Conservation (phyloP, 495 filamentous ascomycete species). For the Aspergillus coremiiformis region DNA sequence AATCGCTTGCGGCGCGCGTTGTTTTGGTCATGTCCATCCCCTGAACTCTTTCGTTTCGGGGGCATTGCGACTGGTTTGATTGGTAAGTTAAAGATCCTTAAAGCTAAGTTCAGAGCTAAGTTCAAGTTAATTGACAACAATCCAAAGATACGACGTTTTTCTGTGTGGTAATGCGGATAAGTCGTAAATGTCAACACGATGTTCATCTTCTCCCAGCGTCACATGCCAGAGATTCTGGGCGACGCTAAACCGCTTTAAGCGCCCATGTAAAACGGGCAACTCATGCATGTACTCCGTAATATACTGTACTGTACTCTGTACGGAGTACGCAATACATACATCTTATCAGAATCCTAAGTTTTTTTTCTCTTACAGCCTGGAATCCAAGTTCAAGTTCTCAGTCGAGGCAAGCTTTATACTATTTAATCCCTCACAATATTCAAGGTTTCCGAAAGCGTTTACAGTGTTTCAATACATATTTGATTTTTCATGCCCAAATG, state of each 20-base stretch:
- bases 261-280: neutral
- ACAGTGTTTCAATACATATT: neutral
- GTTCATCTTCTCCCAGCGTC: constrained; percentile 4
- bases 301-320: too few species aligned
- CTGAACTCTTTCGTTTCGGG: constrained; percentile 32
- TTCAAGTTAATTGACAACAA: neutral
- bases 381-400: too few species aligned
- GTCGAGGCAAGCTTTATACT: too few species aligned
- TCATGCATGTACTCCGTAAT: too few species aligned
- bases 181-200: neutral
- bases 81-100: neutral
- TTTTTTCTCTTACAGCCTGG: too few species aligned
- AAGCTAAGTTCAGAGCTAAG: neutral
- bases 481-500: neutral
- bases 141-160: neutral
- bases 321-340: too few species aligned
- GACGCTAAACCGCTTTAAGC: constrained; percentile 8
- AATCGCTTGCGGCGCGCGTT: constrained; percentile 27
- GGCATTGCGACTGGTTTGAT: constrained; percentile 18
- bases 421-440: too few species aligned
- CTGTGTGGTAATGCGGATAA: neutral
- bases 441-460: too few species aligned
- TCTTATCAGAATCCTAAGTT: too few species aligned
- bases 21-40: constrained; percentile 16
- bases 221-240: constrained; percentile 3